These are phyloP conservation scores for Phytophthora pistaciae DNA, from an alignment of 352 stramenopile genomes.

Conservation along the genomic window DNA sequence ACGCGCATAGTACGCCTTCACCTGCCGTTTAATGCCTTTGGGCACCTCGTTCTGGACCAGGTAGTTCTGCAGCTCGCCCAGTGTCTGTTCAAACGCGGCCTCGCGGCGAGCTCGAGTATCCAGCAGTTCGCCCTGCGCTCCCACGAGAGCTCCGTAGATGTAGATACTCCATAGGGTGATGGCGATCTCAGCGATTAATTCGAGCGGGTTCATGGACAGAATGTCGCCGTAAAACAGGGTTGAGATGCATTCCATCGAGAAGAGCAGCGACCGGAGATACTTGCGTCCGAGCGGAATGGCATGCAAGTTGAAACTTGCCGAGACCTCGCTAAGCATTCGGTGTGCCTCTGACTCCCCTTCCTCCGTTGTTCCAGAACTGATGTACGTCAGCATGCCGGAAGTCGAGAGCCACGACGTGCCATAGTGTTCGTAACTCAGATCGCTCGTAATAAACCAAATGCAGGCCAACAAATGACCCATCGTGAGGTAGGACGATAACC, in stretches of 20 bases:
- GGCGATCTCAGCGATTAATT: constrained; percentile 62
- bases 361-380: constrained; percentile 10
- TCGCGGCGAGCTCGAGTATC: constrained; percentile 54
- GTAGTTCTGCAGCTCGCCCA: constrained; percentile 77
- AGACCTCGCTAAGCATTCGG: constrained; percentile 20
- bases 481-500: constrained; percentile 57
- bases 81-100: constrained; percentile 70
- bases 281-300: constrained; percentile 56
- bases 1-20: constrained; percentile 78
- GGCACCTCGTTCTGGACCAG: constrained; percentile 74
- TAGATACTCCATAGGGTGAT: constrained; percentile 78
- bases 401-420: constrained; percentile 66
- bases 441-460: constrained; percentile 61
- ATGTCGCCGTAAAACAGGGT: constrained; percentile 81
- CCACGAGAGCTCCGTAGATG: constrained; percentile 74
- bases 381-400: constrained; percentile 56
- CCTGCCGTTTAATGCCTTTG: constrained; percentile 69
- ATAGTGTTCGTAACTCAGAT: constrained; percentile 47
- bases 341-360: constrained; percentile 1
- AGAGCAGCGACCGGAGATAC: constrained; percentile 73
- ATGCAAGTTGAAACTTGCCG: not conserved
- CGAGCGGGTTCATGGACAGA: constrained; percentile 69
- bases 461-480: constrained; percentile 75
- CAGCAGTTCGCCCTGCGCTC: constrained; percentile 62
- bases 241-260: constrained; percentile 71